Percentiles rank a stretch among this genome's conserved stretches.
Conservation (phyloP, 129 eudicot species). For the Artemisia annua region DNA sequence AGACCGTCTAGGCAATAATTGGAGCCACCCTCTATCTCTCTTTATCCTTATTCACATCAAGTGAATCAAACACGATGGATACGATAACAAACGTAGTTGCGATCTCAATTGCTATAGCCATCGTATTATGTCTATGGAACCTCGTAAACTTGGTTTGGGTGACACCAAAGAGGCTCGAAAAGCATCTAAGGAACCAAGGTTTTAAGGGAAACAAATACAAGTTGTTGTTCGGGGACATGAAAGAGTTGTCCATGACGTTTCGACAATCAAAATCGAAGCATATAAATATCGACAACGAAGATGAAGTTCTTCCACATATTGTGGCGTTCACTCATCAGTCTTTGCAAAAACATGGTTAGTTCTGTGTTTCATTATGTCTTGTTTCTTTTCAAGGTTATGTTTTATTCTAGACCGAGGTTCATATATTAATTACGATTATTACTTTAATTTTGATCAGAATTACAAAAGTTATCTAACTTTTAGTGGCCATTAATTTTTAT, state of each 20-base stretch:
- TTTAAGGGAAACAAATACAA: too few relatives aligned
- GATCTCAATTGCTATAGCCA: slow-evolving; percentile 21
- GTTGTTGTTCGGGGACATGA: too few relatives aligned
- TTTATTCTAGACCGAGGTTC: too few relatives aligned
- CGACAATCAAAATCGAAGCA: slow-evolving; percentile 24
- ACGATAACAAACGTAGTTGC: slow-evolving; percentile 21
- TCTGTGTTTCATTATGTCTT: neutral
- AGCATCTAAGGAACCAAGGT: too few relatives aligned
- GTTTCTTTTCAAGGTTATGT: neutral
- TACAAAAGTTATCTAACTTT: too few relatives aligned
- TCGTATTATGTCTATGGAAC: slow-evolving; percentile 28
- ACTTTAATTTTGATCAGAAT: too few relatives aligned
- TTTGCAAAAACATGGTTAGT: slow-evolving; percentile 24
- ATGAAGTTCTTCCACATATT: slow-evolving; percentile 16
- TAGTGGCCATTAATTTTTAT: too few relatives aligned
- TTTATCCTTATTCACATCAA: neutral
- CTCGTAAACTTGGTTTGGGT: slow-evolving; percentile 29
- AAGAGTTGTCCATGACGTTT: too few relatives aligned
- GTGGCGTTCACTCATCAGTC: slow-evolving; percentile 9
- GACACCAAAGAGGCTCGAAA: too few relatives aligned
- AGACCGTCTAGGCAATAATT: neutral
- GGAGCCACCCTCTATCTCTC: neutral
- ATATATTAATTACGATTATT: too few relatives aligned
- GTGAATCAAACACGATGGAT: slow-evolving; percentile 18
- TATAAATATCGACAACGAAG: slow-evolving; percentile 13